A percentile compares a stretch with the other conserved stretches of the same genome.
Evolutionary conservation across 2,329 filamentous ascomycete species (phyloP).

Genomic region (Ceratocystis lukuohia): DNA sequence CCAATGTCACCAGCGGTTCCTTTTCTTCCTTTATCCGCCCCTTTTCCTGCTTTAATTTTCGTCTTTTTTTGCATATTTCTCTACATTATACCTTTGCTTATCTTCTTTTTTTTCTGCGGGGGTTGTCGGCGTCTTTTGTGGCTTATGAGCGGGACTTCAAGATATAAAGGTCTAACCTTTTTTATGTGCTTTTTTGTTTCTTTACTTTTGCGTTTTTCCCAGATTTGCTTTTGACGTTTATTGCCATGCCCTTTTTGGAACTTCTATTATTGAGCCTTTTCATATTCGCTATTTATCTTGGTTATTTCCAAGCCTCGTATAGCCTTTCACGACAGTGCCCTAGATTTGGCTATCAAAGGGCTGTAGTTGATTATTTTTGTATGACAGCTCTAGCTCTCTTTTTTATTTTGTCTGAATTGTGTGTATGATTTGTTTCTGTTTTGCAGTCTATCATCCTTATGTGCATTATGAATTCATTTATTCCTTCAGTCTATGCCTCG

Average conservation of each 20-base stretch:
- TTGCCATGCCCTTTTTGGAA: neutral
- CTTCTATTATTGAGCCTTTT: neutral
- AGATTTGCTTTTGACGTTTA: slow-evolving; percentile 1
- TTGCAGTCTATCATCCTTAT: neutral
- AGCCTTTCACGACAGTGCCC: no score
- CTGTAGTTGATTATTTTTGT: neutral
- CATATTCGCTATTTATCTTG: neutral
- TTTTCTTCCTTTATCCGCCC: neutral
- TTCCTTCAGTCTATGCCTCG: neutral
- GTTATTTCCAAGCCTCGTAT: neutral
- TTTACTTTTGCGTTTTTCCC: slow-evolving; percentile 16
- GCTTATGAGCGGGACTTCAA: neutral
- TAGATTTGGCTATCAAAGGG: no score
- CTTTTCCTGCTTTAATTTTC: slow-evolving; percentile 18
- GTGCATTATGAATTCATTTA: neutral
- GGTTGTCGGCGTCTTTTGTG: slow-evolving; percentile 8
- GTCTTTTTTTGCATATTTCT: neutral
- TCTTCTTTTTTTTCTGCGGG: neutral
- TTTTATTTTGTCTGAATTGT: neutral
- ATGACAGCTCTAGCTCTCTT: neutral
- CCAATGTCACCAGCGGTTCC: neutral
- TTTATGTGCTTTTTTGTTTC: slow-evolving; percentile 1
- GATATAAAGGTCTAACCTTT: neutral
- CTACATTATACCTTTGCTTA: slow-evolving; percentile 7
- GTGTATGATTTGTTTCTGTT: neutral